phyloP scores from a whole-genome alignment of 306 rosid genomes.

The Dicorynia guianensis region DNA sequence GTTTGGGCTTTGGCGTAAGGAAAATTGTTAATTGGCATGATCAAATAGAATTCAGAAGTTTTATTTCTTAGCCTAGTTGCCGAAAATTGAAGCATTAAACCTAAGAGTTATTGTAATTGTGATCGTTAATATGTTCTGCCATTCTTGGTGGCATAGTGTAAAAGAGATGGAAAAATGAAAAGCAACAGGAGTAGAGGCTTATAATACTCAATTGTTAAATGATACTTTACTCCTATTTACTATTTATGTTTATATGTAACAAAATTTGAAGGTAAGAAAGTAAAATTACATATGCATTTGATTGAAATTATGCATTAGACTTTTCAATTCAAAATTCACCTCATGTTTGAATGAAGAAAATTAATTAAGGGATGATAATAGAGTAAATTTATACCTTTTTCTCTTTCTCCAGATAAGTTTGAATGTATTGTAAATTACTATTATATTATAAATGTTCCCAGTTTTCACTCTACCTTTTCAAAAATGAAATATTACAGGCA shows the following conservation, averaged over 20 bases:
- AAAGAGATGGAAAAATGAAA: neutral
- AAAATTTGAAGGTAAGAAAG: neutral
- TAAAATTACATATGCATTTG: neutral
- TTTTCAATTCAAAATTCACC: conserved; percentile 4
- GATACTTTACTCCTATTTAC: neutral
- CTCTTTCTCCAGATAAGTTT: neutral
- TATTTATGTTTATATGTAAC: neutral
- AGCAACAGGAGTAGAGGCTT: neutral
- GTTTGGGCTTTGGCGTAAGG: neutral
- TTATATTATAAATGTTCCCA: neutral
- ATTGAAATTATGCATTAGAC: neutral
- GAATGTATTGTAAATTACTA: neutral
- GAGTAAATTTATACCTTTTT: neutral
- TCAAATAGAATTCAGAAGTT: neutral
- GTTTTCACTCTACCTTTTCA: conserved; percentile 4
- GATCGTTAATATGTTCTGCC: neutral
- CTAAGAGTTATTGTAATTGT: conserved; percentile 1
- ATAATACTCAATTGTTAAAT: neutral
- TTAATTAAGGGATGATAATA: neutral
- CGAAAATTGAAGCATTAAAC: conserved; percentile 1
- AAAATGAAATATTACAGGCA: conserved; percentile 60
- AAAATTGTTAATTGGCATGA: neutral
- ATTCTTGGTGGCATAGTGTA: neutral
- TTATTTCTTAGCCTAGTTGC: neutral
- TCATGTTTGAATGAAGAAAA: conserved; percentile 9